Evolutionary conservation across 805 yeast genomes (phyloP), one percentile per base, ranked within the genome.

Genomic region (Suhomyces sp.): DNA sequence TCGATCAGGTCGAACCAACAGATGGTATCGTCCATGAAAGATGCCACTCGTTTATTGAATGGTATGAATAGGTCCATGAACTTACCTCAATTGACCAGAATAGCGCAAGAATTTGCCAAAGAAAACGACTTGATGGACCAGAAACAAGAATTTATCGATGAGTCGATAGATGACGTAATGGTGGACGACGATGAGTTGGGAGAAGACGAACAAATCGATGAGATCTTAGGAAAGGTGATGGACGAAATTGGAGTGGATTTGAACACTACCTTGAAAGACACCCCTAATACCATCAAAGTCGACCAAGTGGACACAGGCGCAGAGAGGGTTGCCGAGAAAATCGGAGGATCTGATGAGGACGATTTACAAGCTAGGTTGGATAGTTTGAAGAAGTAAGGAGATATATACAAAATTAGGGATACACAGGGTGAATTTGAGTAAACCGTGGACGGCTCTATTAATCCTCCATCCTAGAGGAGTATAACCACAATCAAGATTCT

Each of bases 111-210:
- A 51, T 93, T 93, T 60, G 95, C 93, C 53, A 80, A 78, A 51
- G 95, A 91, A 54, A 87, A 85, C 60, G 98, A 95, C 56, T 68
- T 95, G 50, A 93, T 93, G 98, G 97, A 91, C 60, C 98, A 93
- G 65, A 82, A 95, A 53, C 98, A 95, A 60, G 99, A 95, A 58
- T 87, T 95, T 78, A 93, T 93, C 84, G 98, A 93, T 56, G 98
- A 93, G 56, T 95, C 96, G 13, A 83, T 93, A 50, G 99, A 93
- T 56, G 96, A 91, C 58, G 85, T 93, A 13, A 88, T 93, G 93
- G 95, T 83, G 35, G 88, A 82, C 51, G 69, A 63, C 18, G 60
- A 53, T 23, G 79, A 86, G 39, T 84, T 81, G 46, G 88, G 76
- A 16, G 95, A 85, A 42, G 95, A 84, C 44, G 93, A 83, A 46